These are phyloP conservation scores for Rhinocladiella similis DNA, from an alignment of 2,329 filamentous ascomycete genomes.

Conservation along the genomic window DNA sequence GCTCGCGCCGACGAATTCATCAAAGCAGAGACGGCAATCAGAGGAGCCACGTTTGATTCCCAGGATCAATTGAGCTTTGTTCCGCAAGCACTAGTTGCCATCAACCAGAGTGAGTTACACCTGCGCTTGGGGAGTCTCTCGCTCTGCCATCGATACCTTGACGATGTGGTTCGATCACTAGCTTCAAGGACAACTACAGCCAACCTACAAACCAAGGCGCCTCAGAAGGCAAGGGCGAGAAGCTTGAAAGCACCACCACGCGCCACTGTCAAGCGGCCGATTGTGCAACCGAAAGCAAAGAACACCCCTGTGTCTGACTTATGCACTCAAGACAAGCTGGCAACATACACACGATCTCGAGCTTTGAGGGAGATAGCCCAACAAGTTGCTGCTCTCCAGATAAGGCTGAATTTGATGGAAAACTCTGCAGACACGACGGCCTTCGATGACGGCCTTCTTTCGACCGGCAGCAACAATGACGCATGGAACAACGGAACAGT, in stretches of 20 bases:
- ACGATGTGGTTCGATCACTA: slow-evolving; percentile 2
- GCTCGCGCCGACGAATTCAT: slow-evolving; percentile 16
- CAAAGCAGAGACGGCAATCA: slow-evolving; percentile 5
- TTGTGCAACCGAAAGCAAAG: neutral
- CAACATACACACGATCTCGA: neutral
- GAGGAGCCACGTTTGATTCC: neutral
- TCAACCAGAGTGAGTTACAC: slow-evolving; percentile 17
- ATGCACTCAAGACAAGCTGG: neutral
- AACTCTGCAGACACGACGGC: neutral
- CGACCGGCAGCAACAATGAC: neutral
- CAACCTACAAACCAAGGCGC: neutral
- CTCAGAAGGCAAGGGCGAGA: neutral
- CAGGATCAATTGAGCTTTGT: neutral
- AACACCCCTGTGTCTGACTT: neutral
- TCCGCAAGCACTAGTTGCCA: neutral
- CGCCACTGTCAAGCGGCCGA: neutral
- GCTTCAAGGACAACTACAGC: neutral
- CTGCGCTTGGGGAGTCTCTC: slow-evolving; percentile 6
- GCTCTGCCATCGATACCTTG: slow-evolving; percentile 8
- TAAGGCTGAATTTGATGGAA: slow-evolving; percentile 44
- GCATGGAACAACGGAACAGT: slow-evolving; percentile 66
- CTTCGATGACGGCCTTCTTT: slow-evolving; percentile 34
- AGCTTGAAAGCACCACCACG: neutral
- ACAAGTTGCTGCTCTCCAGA: neutral
- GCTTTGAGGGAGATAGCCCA: neutral